A percentile compares a stretch with the other conserved stretches of the same genome.
phyloP scores from a whole-genome alignment of 768 basidiomycete genomes.

The Pisolithus orientalis region DNA sequence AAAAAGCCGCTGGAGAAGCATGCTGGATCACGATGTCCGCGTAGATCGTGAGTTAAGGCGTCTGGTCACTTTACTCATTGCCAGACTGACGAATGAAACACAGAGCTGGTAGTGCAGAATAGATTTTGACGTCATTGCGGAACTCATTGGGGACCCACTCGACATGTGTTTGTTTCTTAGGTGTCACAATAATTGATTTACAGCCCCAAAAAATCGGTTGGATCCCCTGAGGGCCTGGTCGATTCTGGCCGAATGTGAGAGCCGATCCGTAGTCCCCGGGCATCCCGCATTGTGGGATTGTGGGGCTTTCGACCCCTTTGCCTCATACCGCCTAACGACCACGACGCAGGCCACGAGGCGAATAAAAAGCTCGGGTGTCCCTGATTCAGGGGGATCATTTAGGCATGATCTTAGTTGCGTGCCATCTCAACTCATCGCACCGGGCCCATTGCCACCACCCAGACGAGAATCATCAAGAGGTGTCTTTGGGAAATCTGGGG shows the following conservation, averaged over 20 bases:
- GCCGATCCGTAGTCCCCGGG: not conserved
- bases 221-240: too few species aligned
- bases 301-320: slow-evolving; percentile 1
- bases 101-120: too few species aligned
- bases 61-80: not conserved
- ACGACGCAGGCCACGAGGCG: not conserved
- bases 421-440: too few species aligned
- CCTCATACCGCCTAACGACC: slow-evolving; percentile 9
- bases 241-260: not conserved
- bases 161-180: too few species aligned
- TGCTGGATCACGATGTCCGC: slow-evolving; percentile 21
- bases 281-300: slow-evolving; percentile 9
- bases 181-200: too few species aligned
- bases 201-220: too few species aligned
- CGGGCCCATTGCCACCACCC: too few species aligned
- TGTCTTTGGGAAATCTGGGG: not conserved
- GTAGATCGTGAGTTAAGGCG: not conserved
- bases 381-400: not conserved
- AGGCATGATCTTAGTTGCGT: too few species aligned
- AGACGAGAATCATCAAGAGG: too few species aligned
- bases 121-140: too few species aligned
- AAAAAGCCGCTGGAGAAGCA: slow-evolving; percentile 75
- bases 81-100: too few species aligned
- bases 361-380: not conserved
- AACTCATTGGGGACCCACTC: too few species aligned